phyloP scores from a whole-genome alignment of 352 stramenopile genomes.

The Pythium biforme region DNA sequence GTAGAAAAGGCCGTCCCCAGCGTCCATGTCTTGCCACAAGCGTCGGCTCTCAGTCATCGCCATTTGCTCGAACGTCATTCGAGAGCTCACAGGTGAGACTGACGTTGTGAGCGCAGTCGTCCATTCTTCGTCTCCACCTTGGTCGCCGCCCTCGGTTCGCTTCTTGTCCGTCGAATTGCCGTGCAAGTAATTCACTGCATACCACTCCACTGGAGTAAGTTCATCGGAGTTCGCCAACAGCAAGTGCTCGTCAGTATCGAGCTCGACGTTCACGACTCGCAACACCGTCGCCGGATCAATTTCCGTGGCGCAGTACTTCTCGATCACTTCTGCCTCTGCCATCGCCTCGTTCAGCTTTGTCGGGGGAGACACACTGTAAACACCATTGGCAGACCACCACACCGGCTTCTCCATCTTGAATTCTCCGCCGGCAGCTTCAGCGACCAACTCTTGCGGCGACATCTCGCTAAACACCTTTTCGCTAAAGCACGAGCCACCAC shows the following conservation, averaged over 20 bases:
- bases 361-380: conserved; percentile 10
- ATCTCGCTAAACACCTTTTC: conserved; percentile 84
- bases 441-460: conserved; percentile 65
- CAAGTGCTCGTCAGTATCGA: conserved; percentile 80
- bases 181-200: conserved; percentile 78
- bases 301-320: conserved; percentile 46
- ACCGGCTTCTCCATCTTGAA: conserved; percentile 58
- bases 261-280: conserved; percentile 58
- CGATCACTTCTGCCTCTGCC: conserved; percentile 41
- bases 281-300: conserved; percentile 49
- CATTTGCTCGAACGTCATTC: conserved; percentile 20
- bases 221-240: conserved; percentile 83
- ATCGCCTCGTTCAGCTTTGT: conserved; percentile 19
- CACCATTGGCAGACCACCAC: conserved; percentile 59
- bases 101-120: conserved; percentile 17
- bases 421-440: conserved; percentile 30
- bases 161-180: conserved; percentile 60
- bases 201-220: conserved; percentile 82
- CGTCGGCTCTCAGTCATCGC: conserved; percentile 15
- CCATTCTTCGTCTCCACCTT: conserved; percentile 26
- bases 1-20: conserved; percentile 25
- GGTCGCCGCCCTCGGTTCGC: conserved; percentile 8
- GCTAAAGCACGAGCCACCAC: conserved; percentile 63
- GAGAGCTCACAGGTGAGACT: conserved; percentile 1
- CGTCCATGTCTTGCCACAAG: conserved; percentile 22